Percentiles rank a stretch among this genome's conserved stretches.
Evolutionary conservation across 176 grass and related monocot genomes (phyloP).

Genomic region (Pontederia crassipes): DNA sequence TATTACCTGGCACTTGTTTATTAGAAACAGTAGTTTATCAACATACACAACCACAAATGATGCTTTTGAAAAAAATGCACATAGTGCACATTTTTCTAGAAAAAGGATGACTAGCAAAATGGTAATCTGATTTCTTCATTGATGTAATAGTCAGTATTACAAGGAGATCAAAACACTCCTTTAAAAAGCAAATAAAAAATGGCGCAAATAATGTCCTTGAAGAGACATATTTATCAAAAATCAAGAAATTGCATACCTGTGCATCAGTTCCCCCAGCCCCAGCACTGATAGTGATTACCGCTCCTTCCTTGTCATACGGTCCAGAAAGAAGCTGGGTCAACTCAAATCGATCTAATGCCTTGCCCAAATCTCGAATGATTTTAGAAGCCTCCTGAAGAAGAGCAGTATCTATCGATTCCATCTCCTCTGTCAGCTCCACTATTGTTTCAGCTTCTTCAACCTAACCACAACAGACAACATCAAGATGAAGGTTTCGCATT

Average conservation of each 20-base stretch:
- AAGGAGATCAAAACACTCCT: too few species aligned
- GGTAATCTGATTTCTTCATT: too few species aligned
- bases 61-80: neutral
- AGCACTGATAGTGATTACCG: slow-evolving; percentile 81
- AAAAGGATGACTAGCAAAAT: too few species aligned
- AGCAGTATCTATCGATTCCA: slow-evolving; percentile 62
- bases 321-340: slow-evolving; percentile 93
- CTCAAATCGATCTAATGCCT: slow-evolving; percentile 75
- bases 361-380: slow-evolving; percentile 69
- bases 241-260: slow-evolving; percentile 41
- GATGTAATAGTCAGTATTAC: too few species aligned
- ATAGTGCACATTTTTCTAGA: too few species aligned
- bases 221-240: neutral
- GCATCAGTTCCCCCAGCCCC: slow-evolving; percentile 94
- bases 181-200: too few species aligned
- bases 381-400: slow-evolving; percentile 82
- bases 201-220: neutral
- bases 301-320: slow-evolving; percentile 95
- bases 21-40: too few species aligned
- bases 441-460: slow-evolving; percentile 93
- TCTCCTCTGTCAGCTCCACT: slow-evolving; percentile 75
- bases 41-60: too few species aligned
- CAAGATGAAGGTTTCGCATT: neutral
- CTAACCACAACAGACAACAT: slow-evolving; percentile 27
- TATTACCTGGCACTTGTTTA: too few species aligned